These are phyloP conservation scores for Trichoderma guizhouense DNA, from an alignment of 2,329 filamentous ascomycete genomes.

Conservation along the genomic window DNA sequence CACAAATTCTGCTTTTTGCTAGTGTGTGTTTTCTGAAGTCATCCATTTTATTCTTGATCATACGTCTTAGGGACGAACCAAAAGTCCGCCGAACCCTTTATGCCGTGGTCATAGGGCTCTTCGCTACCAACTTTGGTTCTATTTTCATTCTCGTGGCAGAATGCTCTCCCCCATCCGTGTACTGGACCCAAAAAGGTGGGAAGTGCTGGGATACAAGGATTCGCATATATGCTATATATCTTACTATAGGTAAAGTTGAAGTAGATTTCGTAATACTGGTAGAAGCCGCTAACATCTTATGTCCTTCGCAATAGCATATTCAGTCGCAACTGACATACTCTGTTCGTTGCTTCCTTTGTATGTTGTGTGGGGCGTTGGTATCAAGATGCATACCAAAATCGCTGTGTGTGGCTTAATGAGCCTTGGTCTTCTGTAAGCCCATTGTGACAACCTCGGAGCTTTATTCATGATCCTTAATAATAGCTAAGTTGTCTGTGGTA, in stretches of 20 bases:
- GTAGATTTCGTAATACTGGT: not conserved
- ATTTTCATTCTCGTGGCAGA: not conserved
- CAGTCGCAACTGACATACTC: not conserved
- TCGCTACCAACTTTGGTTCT: not conserved
- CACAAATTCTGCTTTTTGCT: not conserved
- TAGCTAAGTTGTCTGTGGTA: not conserved
- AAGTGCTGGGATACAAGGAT: not conserved
- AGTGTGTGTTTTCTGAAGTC: not conserved
- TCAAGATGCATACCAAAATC: not conserved
- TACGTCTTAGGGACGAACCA: not conserved
- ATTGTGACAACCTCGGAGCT: not conserved
- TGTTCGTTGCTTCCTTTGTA: not conserved
- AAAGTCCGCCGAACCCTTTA: not conserved
- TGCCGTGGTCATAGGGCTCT: not conserved
- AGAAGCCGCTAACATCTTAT: not conserved
- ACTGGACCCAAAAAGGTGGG: not conserved
- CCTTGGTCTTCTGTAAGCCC: not conserved
- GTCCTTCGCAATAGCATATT: not conserved
- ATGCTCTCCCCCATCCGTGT: not conserved
- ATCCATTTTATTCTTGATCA: not conserved
- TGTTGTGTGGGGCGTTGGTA: not conserved
- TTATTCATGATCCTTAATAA: not conserved
- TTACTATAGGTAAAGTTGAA: not conserved
- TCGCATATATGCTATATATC: not conserved
- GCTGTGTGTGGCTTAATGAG: not conserved